Evolutionary conservation across 345 rosid genomes (phyloP), one percentile per base, ranked within the genome.

Genomic region (Mallotus nudiflorus): DNA sequence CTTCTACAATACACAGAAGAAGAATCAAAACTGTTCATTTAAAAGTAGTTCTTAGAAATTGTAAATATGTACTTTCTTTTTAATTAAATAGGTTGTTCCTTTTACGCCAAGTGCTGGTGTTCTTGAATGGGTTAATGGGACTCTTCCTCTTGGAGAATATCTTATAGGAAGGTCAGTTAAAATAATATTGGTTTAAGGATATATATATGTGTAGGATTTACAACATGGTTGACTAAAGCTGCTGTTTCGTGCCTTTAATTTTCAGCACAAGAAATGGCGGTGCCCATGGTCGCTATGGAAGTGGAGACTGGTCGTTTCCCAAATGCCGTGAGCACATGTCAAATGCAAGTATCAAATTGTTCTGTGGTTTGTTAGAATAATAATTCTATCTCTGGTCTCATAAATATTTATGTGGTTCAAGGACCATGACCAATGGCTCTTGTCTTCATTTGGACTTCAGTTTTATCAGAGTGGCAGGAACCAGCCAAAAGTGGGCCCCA

Each of bases 21-120:
- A 40, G 44, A 0, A 46, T 4, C 24, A 18, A 25, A 25, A 62
- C 25, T 55, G 9, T 20, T 16, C 35, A 29, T 19, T 5, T 28
- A 9, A 31, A n/a, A 10, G 45, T 42, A 28, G 18, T 48, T 27
- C 45, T 62, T 24, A 51, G 51, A 2, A 27, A 53, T 24, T 22
- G 16, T 46, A 49, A 53, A 27, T 12, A 53, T 40, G 62, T 37
- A 42, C 9, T 19, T 28, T 73, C 35, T 72, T 70, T 24, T 42
- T 56, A 16, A 66, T 78, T 82, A 50, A 62, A 79, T 83, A 94
- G 98, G 97, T 94, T 72, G 78, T 94, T 80, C 96, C 98, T 66
- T 94, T 94, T 75, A 94, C 97, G 68, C 98, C 98, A 54, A 94
- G 97, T 76, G 98, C 96, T 68, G 98, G 98, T 72, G 96, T 94